These are phyloP conservation scores for Glonium stellatum DNA, from an alignment of 495 filamentous ascomycete species.

Conservation along the genomic window DNA sequence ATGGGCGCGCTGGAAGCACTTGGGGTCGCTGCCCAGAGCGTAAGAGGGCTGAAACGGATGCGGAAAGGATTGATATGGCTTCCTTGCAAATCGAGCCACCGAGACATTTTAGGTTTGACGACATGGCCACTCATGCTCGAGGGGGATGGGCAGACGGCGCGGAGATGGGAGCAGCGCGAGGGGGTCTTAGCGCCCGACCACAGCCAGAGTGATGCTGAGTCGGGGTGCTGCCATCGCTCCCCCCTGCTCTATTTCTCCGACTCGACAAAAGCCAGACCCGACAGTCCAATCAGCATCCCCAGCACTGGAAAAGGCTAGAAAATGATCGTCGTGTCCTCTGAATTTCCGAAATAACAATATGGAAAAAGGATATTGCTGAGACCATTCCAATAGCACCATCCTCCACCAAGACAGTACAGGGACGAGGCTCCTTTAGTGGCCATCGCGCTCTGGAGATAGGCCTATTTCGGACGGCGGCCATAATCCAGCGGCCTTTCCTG, in stretches of 20 bases:
- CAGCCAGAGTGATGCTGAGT: slow-evolving; percentile 17
- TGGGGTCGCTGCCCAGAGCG: not conserved
- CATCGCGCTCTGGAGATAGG: not conserved
- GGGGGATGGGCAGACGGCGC: not conserved
- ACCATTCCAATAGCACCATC: slow-evolving; percentile 23
- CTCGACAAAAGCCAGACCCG: slow-evolving; percentile 11
- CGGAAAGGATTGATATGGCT: slow-evolving; percentile 10
- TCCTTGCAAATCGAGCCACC: slow-evolving; percentile 21
- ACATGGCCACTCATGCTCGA: slow-evolving; percentile 17
- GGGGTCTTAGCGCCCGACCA: slow-evolving; percentile 24
- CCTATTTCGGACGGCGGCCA: slow-evolving; percentile 4
- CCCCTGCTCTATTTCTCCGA: slow-evolving; percentile 25
- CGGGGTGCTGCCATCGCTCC: slow-evolving; percentile 1
- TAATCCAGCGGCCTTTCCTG: slow-evolving; percentile 4
- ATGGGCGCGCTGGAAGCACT: not conserved
- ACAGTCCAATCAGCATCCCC: slow-evolving; percentile 16
- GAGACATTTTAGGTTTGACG: slow-evolving; percentile 27
- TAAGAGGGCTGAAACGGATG: slow-evolving; percentile 26
- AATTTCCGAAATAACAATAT: slow-evolving; percentile 29
- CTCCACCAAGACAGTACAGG: slow-evolving; percentile 5
- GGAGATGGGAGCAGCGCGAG: not conserved
- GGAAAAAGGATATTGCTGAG: slow-evolving; percentile 22
- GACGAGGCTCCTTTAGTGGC: not conserved
- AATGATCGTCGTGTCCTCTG: slow-evolving; percentile 28
- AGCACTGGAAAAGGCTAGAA: slow-evolving; percentile 17